phyloP scores from a whole-genome alignment of 805 yeast species.

The Diddensiella santjacobensis region DNA sequence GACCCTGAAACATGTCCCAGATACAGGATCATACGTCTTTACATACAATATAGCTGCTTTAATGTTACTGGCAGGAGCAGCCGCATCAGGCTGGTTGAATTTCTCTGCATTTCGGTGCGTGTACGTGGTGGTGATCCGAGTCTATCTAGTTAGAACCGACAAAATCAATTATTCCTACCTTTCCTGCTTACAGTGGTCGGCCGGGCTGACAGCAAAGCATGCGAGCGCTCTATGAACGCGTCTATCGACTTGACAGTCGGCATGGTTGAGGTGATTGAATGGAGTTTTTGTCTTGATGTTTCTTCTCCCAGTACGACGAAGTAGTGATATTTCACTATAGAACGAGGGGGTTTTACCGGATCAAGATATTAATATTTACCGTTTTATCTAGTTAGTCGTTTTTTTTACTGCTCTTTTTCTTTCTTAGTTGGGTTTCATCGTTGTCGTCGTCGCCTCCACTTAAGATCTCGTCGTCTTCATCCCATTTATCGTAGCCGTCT shows the following conservation, averaged over 20 bases:
- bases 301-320: too few species aligned
- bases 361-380: background rate
- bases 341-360: background rate
- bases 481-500: constrained; percentile 20
- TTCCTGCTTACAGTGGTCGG: constrained; percentile 39
- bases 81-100: constrained; percentile 26
- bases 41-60: constrained; percentile 40
- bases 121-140: constrained; percentile 35
- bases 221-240: constrained; percentile 40
- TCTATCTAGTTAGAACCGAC: constrained; percentile 11
- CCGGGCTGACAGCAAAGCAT: constrained; percentile 41
- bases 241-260: constrained; percentile 34
- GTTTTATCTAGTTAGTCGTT: background rate
- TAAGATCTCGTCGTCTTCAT: constrained; percentile 18
- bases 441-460: constrained; percentile 7
- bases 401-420: constrained; percentile 2
- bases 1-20: constrained; percentile 58
- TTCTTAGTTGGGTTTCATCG: background rate
- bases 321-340: background rate
- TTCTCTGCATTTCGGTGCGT: constrained; percentile 31
- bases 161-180: too few species aligned
- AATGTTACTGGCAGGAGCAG: constrained; percentile 28
- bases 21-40: constrained; percentile 61
- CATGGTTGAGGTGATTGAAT: constrained; percentile 9
- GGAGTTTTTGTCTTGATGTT: too few species aligned